Conservation (phyloP, 2,329 filamentous ascomycete genomes). For the Capronia epimyces region DNA sequence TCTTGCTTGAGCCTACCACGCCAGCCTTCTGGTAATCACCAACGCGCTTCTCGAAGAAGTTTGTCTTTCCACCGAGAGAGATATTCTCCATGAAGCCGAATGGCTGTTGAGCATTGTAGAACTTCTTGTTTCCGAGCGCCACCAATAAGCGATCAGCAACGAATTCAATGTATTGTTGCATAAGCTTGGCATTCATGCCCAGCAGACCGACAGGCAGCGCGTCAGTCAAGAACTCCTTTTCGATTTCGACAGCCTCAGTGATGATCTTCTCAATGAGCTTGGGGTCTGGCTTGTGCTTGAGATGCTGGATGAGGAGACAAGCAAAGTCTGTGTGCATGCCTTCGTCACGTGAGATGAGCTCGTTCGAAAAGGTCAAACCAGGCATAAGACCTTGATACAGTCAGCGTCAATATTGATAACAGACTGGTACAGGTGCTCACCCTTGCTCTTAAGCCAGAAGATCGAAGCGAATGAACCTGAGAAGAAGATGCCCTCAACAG, state of each 20-base stretch:
- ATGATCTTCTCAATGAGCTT: conserved; percentile 81
- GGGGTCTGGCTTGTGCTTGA: conserved; percentile 84
- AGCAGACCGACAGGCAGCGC: conserved; percentile 87
- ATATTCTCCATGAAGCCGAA: conserved; percentile 99
- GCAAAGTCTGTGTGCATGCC: conserved; percentile 99
- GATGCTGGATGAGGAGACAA: conserved; percentile 93
- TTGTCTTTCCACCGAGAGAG: conserved; percentile 96
- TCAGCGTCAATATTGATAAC: not conserved
- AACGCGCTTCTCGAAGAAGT: conserved; percentile 99
- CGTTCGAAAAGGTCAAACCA: conserved; percentile 97
- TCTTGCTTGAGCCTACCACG: conserved; percentile 90
- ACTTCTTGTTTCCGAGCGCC: conserved; percentile 87
- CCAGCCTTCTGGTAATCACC: conserved; percentile 99
- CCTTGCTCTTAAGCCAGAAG: conserved; percentile 99
- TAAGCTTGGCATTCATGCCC: conserved; percentile 93
- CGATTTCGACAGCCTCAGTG: conserved; percentile 84
- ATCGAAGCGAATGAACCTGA: conserved; percentile 96
- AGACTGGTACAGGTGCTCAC: not conserved
- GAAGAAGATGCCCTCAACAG: conserved; percentile 99
- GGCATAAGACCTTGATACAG: conserved; percentile 67
- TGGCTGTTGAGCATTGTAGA: conserved; percentile 88
- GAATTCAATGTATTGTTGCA: conserved; percentile 99
- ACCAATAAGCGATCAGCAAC: conserved; percentile 92
- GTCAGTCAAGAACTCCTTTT: conserved; percentile 97
- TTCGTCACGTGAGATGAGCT: conserved; percentile 98